Evolutionary conservation across 1,139 yeast species (phyloP).

Genomic region (Eremothecium sinecaudum): DNA sequence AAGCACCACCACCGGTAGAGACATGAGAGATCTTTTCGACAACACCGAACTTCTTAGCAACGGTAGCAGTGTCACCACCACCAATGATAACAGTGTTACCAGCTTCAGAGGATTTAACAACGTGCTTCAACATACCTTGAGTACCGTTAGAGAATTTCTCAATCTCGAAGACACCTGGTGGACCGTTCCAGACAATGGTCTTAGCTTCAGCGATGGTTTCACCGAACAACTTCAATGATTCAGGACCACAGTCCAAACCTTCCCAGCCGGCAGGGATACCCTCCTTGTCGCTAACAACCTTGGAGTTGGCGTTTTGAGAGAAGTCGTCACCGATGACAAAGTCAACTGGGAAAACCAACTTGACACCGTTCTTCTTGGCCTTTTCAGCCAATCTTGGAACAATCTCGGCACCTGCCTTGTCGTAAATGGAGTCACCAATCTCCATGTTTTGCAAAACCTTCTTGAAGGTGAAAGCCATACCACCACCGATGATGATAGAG

Average conservation of each 20-base stretch:
- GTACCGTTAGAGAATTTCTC: conserved; percentile 86
- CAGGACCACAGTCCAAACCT: conserved; percentile 93
- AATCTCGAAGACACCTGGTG: conserved; percentile 98
- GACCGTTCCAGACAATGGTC: conserved; percentile 99
- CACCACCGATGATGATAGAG: conserved; percentile 90
- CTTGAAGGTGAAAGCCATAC: conserved; percentile 98
- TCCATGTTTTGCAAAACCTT: conserved; percentile 75
- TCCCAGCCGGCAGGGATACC: conserved; percentile 92
- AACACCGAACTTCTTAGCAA: conserved; percentile 93
- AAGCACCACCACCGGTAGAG: conserved; percentile 99
- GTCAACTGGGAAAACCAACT: conserved; percentile 86
- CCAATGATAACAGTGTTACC: conserved; percentile 96
- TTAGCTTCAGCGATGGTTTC: conserved; percentile 80
- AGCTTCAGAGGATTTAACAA: conserved; percentile 71
- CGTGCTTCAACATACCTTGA: conserved; percentile 76
- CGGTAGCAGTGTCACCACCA: conserved; percentile 99
- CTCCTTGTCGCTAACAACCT: conserved; percentile 69
- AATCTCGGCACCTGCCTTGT: conserved; percentile 86
- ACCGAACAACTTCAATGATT: conserved; percentile 66
- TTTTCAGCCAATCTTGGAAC: conserved; percentile 82
- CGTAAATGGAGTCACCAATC: conserved; percentile 85
- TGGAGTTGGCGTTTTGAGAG: conserved; percentile 77
- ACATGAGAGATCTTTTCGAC: conserved; percentile 93
- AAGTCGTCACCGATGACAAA: conserved; percentile 90
- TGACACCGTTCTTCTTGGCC: conserved; percentile 91